A percentile compares a stretch with the other conserved stretches of the same genome.
phyloP scores from a whole-genome alignment of 1,284 basidiomycete species.

The Moesziomyces sp. region DNA sequence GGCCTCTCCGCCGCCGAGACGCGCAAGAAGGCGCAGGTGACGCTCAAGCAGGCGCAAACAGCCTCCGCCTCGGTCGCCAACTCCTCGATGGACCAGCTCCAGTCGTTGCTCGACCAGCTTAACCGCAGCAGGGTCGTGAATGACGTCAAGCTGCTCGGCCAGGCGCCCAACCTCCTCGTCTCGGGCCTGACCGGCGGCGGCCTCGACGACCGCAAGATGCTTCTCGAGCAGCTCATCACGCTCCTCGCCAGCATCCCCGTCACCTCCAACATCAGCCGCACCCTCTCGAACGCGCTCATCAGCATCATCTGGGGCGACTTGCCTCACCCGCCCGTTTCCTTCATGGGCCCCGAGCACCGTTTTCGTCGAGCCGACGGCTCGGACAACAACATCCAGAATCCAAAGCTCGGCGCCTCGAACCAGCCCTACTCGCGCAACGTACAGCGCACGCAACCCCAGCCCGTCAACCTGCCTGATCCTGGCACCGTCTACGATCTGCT shows the following conservation, averaged over 20 bases:
- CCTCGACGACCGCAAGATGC: slow-evolving; percentile 55
- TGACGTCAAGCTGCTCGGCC: slow-evolving; percentile 41
- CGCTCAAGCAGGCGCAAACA: slow-evolving; percentile 22
- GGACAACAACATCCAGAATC: slow-evolving; percentile 77
- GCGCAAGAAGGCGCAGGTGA: slow-evolving; percentile 17
- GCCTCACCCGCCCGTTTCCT: slow-evolving; percentile 78
- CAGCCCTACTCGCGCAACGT: slow-evolving; percentile 51
- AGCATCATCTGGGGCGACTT: slow-evolving; percentile 71
- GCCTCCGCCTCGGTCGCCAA: slow-evolving; percentile 5
- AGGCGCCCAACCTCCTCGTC: slow-evolving; percentile 27
- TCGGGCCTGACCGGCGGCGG: slow-evolving; percentile 28
- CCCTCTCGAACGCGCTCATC: slow-evolving; percentile 42
- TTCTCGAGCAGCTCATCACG: slow-evolving; percentile 54
- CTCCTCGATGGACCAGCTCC: slow-evolving; percentile 18
- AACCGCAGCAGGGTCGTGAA: slow-evolving; percentile 33
- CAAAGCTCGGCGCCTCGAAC: slow-evolving; percentile 73
- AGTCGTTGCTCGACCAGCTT: slow-evolving; percentile 25
- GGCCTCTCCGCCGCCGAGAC: slow-evolving; percentile 26
- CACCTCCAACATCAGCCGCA: slow-evolving; percentile 33
- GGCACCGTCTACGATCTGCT: slow-evolving; percentile 49
- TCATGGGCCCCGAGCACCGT: slow-evolving; percentile 70
- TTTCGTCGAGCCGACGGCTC: slow-evolving; percentile 66
- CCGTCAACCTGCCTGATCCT: slow-evolving; percentile 40
- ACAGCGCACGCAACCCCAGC: slow-evolving; percentile 26
- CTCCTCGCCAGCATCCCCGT: slow-evolving; percentile 52